These are phyloP conservation scores for Aegilops speltoides DNA, from an alignment of 176 grass and related monocot species.

Conservation along the genomic window DNA sequence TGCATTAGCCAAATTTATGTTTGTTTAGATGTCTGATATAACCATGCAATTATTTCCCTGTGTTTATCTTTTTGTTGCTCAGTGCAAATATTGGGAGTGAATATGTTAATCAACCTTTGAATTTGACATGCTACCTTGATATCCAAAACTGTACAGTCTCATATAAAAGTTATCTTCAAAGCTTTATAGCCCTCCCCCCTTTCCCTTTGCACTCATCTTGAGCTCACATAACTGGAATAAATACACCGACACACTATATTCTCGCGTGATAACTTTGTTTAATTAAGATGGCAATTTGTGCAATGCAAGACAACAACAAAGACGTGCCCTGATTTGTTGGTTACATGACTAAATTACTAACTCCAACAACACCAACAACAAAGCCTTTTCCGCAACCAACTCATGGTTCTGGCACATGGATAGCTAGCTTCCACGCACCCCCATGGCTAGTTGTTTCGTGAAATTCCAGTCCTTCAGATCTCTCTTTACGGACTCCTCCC, in stretches of 20 bases:
- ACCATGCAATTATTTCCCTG: conserved; percentile 5
- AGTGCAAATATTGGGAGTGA: neutral
- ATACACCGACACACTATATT: conserved; percentile 1
- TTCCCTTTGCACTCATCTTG: conserved; percentile 1
- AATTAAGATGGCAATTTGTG: conserved; percentile 5
- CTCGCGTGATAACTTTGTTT: conserved; percentile 18
- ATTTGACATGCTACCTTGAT: neutral
- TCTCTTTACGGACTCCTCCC: no score
- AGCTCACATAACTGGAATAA: neutral
- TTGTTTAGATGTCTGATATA: conserved; percentile 16
- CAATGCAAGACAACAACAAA: neutral
- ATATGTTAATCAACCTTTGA: neutral
- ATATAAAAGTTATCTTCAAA: neutral
- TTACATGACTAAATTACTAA: neutral
- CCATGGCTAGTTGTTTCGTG: no score
- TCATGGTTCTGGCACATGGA: no score
- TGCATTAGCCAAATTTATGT: neutral
- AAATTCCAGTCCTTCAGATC: no score
- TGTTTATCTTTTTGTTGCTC: neutral
- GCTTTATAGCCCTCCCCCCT: neutral
- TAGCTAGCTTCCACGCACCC: no score
- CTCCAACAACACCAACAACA: neutral
- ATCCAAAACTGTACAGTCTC: neutral
- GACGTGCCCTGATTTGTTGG: neutral
- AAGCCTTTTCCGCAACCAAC: no score